These are phyloP conservation scores for Coemansia sp. DNA, from an alignment of 192 early-diverging fungal species.

Conservation along the genomic window DNA sequence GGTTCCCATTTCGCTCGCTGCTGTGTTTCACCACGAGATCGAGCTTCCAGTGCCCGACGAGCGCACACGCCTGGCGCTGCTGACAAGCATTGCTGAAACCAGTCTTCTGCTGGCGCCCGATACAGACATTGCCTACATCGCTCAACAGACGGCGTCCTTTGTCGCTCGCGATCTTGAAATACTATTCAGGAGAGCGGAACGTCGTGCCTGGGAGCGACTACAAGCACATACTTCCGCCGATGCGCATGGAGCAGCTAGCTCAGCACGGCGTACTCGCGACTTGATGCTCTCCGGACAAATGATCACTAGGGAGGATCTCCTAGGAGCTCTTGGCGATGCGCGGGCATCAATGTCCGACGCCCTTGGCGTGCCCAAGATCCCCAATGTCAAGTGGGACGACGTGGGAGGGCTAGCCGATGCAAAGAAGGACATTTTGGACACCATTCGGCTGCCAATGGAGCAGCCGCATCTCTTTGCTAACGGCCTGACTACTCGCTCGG, in stretches of 20 bases:
- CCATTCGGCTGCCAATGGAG: constrained; percentile 94
- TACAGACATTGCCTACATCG: constrained; percentile 71
- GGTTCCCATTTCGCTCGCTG: constrained; percentile 74
- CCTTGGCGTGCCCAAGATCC: constrained; percentile 98
- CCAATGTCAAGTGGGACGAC: constrained; percentile 98
- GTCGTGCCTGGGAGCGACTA: constrained; percentile 63
- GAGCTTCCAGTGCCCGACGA: constrained; percentile 76
- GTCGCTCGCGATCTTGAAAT: constrained; percentile 84
- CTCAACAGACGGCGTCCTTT: constrained; percentile 92
- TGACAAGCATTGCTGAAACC: constrained; percentile 59
- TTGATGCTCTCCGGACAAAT: constrained; percentile 70
- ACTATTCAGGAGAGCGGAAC: constrained; percentile 73
- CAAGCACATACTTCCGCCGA: neutral
- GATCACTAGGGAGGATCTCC: constrained; percentile 81
- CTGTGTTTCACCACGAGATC: constrained; percentile 82
- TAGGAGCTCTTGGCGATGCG: constrained; percentile 75
- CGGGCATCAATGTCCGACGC: constrained; percentile 85
- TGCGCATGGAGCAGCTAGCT: neutral
- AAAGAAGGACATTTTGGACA: constrained; percentile 93
- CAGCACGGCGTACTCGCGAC: constrained; percentile 44
- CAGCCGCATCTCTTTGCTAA: constrained; percentile 94
- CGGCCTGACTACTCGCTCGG: constrained; percentile 95
- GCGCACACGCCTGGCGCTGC: constrained; percentile 63
- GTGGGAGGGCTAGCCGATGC: constrained; percentile 94
- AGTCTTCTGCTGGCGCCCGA: constrained; percentile 71